phyloP scores from a whole-genome alignment of 2,329 filamentous ascomycete genomes.

The Ophiostoma populinum region DNA sequence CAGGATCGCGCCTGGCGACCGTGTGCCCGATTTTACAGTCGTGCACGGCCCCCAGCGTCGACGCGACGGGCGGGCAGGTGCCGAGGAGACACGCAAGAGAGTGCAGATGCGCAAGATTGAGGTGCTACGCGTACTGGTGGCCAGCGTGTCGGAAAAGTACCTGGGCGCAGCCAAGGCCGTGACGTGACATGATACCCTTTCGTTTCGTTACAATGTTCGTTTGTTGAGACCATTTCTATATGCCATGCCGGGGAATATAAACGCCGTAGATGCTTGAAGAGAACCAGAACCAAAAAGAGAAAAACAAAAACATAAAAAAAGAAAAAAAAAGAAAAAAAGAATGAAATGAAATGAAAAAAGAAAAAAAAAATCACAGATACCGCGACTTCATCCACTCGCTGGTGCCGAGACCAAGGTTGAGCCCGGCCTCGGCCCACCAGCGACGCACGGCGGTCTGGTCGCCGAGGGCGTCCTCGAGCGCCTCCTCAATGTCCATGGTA shows the following conservation, averaged over 20 bases:
- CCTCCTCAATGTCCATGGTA: constrained; percentile 90
- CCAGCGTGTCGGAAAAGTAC: constrained; percentile 31
- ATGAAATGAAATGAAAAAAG: neutral
- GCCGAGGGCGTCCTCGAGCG: constrained; percentile 69
- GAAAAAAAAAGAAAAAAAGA: neutral
- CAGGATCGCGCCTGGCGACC: constrained; percentile 36
- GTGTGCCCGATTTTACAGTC: constrained; percentile 49
- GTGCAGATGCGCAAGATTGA: constrained; percentile 51
- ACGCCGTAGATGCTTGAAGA: neutral
- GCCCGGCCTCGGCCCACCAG: constrained; percentile 79
- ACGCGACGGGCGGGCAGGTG: constrained; percentile 36
- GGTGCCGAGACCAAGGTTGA: constrained; percentile 66
- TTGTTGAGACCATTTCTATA: neutral
- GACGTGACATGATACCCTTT: neutral
- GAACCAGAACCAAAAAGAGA: neutral
- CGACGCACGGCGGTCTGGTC: constrained; percentile 52
- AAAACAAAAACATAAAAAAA: neutral
- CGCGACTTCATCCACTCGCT: constrained; percentile 82
- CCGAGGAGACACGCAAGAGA: constrained; percentile 44
- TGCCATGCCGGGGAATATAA: neutral
- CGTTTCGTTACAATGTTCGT: neutral
- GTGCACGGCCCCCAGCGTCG: constrained; percentile 46
- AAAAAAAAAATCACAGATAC: constrained; percentile 33
- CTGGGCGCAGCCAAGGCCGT: constrained; percentile 1
- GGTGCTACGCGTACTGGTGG: constrained; percentile 47